Conservation (phyloP, 2,329 filamentous ascomycete genomes). For the Cadophora gregata region DNA sequence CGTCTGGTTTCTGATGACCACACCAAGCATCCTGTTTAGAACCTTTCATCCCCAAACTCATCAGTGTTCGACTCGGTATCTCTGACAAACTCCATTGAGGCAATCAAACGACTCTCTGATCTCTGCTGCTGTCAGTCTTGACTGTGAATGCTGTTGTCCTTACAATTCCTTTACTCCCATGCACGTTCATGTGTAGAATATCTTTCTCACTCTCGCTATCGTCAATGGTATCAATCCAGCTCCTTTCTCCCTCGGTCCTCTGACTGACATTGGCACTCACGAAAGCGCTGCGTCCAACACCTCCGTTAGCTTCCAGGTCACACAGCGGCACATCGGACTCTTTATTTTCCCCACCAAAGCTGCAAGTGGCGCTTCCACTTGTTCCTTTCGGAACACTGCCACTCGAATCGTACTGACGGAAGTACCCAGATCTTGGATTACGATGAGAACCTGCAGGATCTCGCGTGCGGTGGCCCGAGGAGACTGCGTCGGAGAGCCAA, state of each 20-base stretch:
- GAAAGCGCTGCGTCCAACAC: not conserved
- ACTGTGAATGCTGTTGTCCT: constrained; percentile 1
- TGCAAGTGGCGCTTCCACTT: not conserved
- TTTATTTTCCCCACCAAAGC: not conserved
- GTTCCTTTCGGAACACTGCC: not conserved
- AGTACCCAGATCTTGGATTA: constrained; percentile 2
- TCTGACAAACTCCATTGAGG: too few relatives aligned
- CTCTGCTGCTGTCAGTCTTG: not conserved
- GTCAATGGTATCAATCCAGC: not conserved
- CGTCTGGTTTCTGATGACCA: too few relatives aligned
- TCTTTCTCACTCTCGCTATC: constrained; percentile 5
- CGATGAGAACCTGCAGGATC: not conserved
- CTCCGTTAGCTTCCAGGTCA: not conserved
- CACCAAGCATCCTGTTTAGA: too few relatives aligned
- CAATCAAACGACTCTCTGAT: not conserved
- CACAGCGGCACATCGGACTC: not conserved
- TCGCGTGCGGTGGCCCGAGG: not conserved
- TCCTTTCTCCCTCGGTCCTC: not conserved
- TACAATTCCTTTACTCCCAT: not conserved
- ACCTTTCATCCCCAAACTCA: too few relatives aligned
- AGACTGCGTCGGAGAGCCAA: constrained; percentile 15
- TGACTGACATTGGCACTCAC: constrained; percentile 2
- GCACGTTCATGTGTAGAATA: not conserved
- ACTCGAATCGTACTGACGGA: not conserved
- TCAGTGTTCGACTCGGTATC: too few relatives aligned